Evolutionary conservation across 352 stramenopile species (phyloP), one percentile per base, ranked within the genome.

Genomic region (Halophytophthora batemanensis): DNA sequence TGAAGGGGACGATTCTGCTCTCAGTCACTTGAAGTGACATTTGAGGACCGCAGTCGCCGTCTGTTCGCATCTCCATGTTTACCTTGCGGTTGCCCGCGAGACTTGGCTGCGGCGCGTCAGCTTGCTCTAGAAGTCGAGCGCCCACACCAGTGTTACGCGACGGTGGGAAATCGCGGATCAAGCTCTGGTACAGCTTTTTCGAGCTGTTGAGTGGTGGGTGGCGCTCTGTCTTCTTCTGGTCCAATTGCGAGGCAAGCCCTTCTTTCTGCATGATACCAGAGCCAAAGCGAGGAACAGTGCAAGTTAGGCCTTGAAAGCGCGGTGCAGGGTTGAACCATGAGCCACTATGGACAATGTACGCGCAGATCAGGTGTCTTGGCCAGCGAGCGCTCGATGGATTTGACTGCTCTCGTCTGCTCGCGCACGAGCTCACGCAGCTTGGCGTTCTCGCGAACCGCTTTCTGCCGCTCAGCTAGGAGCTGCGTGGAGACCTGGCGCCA

Each of bases 401-500:
- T 72, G 54, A 71, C 66, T 41, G 65, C 54, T 29, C 64, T 66
- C 31, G 70, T 50, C 52, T 76, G 66, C 33, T 68, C 59, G 13
- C 71, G 59, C 21, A 82, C 62, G 22, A 85, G 66, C 22, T 79
- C 57, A 13, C 59, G 56, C 31, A 85, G 66, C 22, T 68, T 60
- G 39, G 61, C 74, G 42, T 85, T 85, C 54, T 82, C 74, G 0
- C 61, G 57, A 33, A 71, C 56, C 0, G 70, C 46, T 23, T 66
- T 67, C 53, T 82, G 68, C 10, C 66, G 69, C 31, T 85, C 65
- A 14, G 74, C 42, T 48, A 77, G 48, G 25, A 77, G 37, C 38
- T 76, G 70, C 25, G 66, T 66, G 5, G 70, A 71, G 7, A 85
- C 62, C 28, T 66, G 64, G 33, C 70, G 77, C 74, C 74, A 85